Evolutionary conservation across 2,329 filamentous ascomycete species (phyloP).

Genomic region (Iodosphaeria phyllophila): DNA sequence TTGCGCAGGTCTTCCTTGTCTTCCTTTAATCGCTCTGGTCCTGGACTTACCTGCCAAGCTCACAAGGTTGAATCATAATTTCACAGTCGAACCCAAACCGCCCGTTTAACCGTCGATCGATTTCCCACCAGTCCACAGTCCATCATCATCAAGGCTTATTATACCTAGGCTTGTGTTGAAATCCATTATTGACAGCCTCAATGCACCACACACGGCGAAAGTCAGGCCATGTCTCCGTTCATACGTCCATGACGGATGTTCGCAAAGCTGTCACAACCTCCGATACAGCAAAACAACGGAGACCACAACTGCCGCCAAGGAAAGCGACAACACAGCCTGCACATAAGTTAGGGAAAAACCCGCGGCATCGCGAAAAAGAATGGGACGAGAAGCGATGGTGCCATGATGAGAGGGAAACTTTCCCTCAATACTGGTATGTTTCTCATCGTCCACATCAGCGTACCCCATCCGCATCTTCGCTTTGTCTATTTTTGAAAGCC

Average conservation of each 20-base stretch:
- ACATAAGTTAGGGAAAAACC: slow-evolving; percentile 30
- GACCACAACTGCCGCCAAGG: slow-evolving; percentile 24
- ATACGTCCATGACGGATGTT: slow-evolving; percentile 34
- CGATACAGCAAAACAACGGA: slow-evolving; percentile 27
- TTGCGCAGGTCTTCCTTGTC: no score
- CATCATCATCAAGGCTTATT: slow-evolving; percentile 5
- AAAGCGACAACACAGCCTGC: slow-evolving; percentile 19
- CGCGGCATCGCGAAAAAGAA: slow-evolving; percentile 30
- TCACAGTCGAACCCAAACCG: no score
- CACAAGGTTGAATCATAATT: no score
- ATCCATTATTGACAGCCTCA: slow-evolving; percentile 9
- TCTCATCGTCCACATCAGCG: no score
- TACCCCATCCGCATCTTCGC: no score
- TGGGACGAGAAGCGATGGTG: slow-evolving; percentile 28
- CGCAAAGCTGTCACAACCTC: slow-evolving; percentile 27
- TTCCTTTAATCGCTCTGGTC: no score
- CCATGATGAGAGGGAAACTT: slow-evolving; percentile 41
- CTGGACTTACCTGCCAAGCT: no score
- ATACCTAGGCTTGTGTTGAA: slow-evolving; percentile 4
- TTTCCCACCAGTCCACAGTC: no score
- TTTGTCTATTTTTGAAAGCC: no score
- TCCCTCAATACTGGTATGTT: slow-evolving; percentile 48
- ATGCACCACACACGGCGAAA: slow-evolving; percentile 40
- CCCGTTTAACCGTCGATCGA: no score
- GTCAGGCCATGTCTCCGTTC: slow-evolving; percentile 32